Evolutionary conservation across 2,329 filamentous ascomycete species (phyloP), one percentile per base, ranked within the genome.

Genomic region (Coleophoma cylindrospora): DNA sequence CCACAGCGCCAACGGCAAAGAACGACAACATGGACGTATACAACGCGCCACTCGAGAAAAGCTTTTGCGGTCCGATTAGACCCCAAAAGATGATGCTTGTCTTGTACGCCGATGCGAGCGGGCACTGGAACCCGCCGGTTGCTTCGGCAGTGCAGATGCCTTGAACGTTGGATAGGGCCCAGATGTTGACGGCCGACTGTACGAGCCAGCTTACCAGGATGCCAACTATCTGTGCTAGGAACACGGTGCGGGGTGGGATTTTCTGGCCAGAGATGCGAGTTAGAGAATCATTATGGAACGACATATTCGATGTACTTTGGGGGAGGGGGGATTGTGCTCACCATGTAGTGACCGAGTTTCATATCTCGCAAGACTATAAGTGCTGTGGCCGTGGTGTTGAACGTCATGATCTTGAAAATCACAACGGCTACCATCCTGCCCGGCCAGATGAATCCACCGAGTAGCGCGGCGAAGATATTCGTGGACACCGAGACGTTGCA

Each of bases 381-480:
- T 21, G 40, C 48, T 19, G 45, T 48, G 27, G 32, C 72, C 79
- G 85, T 84, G 68, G 74, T 79, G 49, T 86, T 77, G 62, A 85
- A 86, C 47, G 82, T 81, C 59, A 84, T 87, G 54, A 83, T 86
- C 66, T 87, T 87, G 71, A 88, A 87, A 71, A 87, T 76, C 83
- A 89, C 88, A 77, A 87, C 84, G 44, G 83, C 83, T 55, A 88
- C 73, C 2, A 85, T 84, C 4, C 76, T 76, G 17, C 85, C 85
- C 21, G 46, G 50, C 45, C 85, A 76, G 73, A 87, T 83, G 66
- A 88, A 88, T 10, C 86, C 85, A 54, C 84, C 77, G 54, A 89
- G 77, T 59, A 84, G 86, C 62, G 87, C 84, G 17, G 83, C 85
- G 50, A 88, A 67, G 21, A 89, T 82, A 56, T 15, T 74, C 72